Percentiles rank a stretch among this genome's conserved stretches.
These are phyloP conservation scores for Trichoderma guizhouense DNA, from an alignment of 2,329 filamentous ascomycete species.

Conservation along the genomic window DNA sequence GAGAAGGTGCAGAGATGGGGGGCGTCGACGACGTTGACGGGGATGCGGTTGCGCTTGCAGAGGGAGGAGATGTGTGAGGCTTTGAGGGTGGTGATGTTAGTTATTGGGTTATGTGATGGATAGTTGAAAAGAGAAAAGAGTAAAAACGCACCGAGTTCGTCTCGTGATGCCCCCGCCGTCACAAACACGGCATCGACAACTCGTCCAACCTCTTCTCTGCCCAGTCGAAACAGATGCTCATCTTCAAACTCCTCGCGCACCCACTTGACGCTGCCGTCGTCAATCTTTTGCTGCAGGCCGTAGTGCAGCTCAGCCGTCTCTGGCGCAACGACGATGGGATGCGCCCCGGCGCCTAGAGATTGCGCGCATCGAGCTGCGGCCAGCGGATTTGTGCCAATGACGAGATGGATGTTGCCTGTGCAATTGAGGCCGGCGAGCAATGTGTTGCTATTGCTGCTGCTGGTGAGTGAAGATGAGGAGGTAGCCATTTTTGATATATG, in stretches of 20 bases:
- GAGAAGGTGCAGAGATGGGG: constrained; percentile 85
- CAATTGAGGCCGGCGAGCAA: constrained; percentile 72
- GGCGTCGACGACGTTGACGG: constrained; percentile 87
- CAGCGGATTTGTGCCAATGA: constrained; percentile 82
- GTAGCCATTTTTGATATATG: not conserved
- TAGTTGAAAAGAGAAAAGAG: not conserved
- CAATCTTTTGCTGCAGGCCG: constrained; percentile 59
- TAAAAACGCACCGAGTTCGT: constrained; percentile 36
- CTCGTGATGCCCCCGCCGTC: constrained; percentile 53
- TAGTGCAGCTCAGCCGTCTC: constrained; percentile 57
- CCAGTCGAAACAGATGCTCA: constrained; percentile 68
- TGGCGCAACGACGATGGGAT: constrained; percentile 73
- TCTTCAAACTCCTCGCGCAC: constrained; percentile 64
- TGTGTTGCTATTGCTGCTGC: constrained; percentile 12
- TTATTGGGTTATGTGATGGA: not conserved
- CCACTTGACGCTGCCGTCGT: constrained; percentile 65
- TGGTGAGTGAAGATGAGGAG: not conserved
- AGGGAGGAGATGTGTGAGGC: constrained; percentile 66
- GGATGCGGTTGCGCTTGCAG: constrained; percentile 78
- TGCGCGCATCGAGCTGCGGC: constrained; percentile 80
- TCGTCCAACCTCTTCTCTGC: constrained; percentile 71
- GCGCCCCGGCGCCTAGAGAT: constrained; percentile 78
- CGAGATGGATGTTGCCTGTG: constrained; percentile 70
- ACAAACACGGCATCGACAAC: constrained; percentile 94
- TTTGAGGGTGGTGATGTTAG: not conserved